Conservation (phyloP, 2,329 filamentous ascomycete species). For the Ophiognomonia clavigignenti-juglandacearum region DNA sequence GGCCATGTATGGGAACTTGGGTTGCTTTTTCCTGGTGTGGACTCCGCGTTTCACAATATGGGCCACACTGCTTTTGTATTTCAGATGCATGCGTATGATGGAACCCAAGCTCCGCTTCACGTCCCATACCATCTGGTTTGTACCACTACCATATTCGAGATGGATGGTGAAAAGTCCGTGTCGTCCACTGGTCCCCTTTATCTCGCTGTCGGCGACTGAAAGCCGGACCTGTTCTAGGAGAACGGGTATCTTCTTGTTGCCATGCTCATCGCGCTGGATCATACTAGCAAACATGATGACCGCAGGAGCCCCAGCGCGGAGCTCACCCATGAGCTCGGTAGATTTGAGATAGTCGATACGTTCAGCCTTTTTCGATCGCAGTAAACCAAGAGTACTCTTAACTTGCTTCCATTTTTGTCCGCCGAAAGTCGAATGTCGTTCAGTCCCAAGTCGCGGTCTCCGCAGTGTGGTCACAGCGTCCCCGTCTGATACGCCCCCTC, state of each 20-base stretch:
- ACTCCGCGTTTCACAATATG: slow-evolving; percentile 68
- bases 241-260: slow-evolving; percentile 90
- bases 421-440: slow-evolving; percentile 67
- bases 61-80: slow-evolving; percentile 83
- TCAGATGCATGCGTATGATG: slow-evolving; percentile 86
- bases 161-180: slow-evolving; percentile 89
- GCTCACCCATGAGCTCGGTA: slow-evolving; percentile 90
- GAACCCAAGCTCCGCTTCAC: slow-evolving; percentile 83
- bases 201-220: slow-evolving; percentile 72
- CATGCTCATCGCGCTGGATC: slow-evolving; percentile 95
- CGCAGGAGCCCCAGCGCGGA: slow-evolving; percentile 87
- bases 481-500: slow-evolving; percentile 58
- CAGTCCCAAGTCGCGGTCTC: slow-evolving; percentile 55
- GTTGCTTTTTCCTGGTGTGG: slow-evolving; percentile 71
- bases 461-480: slow-evolving; percentile 50
- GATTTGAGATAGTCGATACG: slow-evolving; percentile 93
- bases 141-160: slow-evolving; percentile 90
- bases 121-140: slow-evolving; percentile 95
- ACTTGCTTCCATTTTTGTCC: slow-evolving; percentile 89
- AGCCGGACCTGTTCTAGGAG: slow-evolving; percentile 93
- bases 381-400: slow-evolving; percentile 77
- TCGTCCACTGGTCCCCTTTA: slow-evolving; percentile 57
- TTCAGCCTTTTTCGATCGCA: slow-evolving; percentile 79
- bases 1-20: slow-evolving; percentile 81
- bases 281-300: slow-evolving; percentile 94